Conservation (phyloP, 106 monocot genomes). For the Amphibolis antarctica region DNA sequence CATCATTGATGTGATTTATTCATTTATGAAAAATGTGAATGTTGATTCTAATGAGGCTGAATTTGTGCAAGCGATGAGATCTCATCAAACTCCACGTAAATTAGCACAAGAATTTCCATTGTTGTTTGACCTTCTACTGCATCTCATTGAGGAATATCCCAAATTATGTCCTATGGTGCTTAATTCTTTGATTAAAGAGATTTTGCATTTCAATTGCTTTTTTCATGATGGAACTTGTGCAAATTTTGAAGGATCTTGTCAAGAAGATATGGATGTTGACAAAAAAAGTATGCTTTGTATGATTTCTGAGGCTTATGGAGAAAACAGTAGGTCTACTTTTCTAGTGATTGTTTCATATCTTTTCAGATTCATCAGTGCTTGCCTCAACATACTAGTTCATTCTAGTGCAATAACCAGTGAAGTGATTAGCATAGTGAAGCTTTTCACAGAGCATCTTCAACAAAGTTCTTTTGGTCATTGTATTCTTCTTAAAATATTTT, state of each 20-base stretch:
- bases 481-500: slow-evolving; percentile 39
- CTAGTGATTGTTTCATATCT: slow-evolving; percentile 17
- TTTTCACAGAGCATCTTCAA: slow-evolving; percentile 25
- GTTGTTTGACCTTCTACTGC: slow-evolving; percentile 33
- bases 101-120: slow-evolving; percentile 30
- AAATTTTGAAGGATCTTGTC: slow-evolving; percentile 10
- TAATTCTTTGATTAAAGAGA: slow-evolving; percentile 25
- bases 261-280: slow-evolving; percentile 16
- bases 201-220: background rate
- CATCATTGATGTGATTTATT: slow-evolving; percentile 28
- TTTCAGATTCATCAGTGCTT: slow-evolving; percentile 28
- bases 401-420: slow-evolving; percentile 16
- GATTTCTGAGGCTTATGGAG: slow-evolving; percentile 2
- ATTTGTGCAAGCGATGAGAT: background rate
- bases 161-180: slow-evolving; percentile 25
- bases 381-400: slow-evolving; percentile 36
- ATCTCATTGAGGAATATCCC: slow-evolving; percentile 42
- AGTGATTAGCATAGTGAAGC: slow-evolving; percentile 19
- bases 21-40: slow-evolving; percentile 16
- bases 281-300: background rate
- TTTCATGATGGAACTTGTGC: slow-evolving; percentile 1
- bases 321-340: slow-evolving; percentile 1
- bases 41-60: background rate
- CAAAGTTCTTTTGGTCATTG: slow-evolving; percentile 14
- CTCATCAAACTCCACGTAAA: slow-evolving; percentile 3